Conservation (phyloP, 306 rosid genomes). For the Gillenia trifoliata region DNA sequence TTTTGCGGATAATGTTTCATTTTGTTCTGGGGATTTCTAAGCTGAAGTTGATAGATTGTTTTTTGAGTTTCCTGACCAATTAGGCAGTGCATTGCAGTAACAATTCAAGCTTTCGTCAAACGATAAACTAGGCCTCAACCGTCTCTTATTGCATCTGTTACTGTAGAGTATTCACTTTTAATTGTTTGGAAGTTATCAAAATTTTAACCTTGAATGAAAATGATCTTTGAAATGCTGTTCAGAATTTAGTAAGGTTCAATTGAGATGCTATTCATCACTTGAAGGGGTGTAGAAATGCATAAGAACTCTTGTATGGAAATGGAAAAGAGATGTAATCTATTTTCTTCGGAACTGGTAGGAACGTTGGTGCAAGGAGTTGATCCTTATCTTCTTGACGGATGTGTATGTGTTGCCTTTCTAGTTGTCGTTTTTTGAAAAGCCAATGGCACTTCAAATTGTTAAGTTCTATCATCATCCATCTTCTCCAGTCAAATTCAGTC, state of each 20-base stretch:
- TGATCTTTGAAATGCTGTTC: not conserved
- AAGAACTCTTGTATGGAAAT: slow-evolving; percentile 2
- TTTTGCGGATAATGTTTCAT: not conserved
- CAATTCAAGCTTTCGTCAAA: not conserved
- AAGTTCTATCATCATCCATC: not conserved
- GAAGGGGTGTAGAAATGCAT: not conserved
- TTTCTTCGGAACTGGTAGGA: not conserved
- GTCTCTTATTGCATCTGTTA: not conserved
- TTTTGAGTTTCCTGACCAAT: not conserved
- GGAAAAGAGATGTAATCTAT: not conserved
- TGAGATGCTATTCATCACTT: not conserved
- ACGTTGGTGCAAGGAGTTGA: not conserved
- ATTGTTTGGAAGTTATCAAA: not conserved
- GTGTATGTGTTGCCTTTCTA: not conserved
- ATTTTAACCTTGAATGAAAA: not conserved
- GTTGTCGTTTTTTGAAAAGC: not conserved
- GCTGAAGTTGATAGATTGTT: not conserved
- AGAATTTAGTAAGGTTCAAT: not conserved
- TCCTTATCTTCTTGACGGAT: not conserved
- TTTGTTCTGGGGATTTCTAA: not conserved
- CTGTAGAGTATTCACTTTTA: not conserved
- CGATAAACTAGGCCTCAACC: not conserved
- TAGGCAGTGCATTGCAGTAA: not conserved
- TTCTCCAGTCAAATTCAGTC: not conserved
- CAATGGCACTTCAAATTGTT: not conserved